Percentiles rank a stretch among this genome's conserved stretches.
Conservation (phyloP, 805 yeast species). For the Myxozyma neglecta region DNA sequence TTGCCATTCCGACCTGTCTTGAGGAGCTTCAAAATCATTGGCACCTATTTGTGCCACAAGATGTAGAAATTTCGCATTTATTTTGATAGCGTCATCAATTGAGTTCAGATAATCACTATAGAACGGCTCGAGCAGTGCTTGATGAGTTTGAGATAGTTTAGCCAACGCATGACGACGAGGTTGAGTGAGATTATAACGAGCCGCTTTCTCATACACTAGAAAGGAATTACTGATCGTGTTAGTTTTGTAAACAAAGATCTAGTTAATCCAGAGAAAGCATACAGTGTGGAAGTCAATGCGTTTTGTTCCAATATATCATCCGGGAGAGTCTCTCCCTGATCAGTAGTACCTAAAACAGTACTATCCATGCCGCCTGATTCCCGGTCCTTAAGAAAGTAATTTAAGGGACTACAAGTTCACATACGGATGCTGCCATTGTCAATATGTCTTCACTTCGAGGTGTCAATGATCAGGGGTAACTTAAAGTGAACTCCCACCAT, state of each 20-base stretch:
- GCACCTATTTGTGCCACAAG: constrained; percentile 32
- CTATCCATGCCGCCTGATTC: neutral
- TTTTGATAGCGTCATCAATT: constrained; percentile 25
- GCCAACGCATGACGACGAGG: constrained; percentile 7
- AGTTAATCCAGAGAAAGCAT: neutral
- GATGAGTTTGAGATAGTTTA: constrained; percentile 8
- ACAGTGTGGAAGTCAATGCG: constrained; percentile 25
- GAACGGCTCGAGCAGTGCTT: constrained; percentile 5
- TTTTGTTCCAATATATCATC: constrained; percentile 14
- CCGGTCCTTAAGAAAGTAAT: neutral
- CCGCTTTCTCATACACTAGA: constrained; percentile 22
- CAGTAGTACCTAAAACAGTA: neutral
- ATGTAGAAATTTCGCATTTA: constrained; percentile 32
- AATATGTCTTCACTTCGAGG: neutral
- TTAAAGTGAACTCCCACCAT: constrained; percentile 5
- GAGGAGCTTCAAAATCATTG: constrained; percentile 33
- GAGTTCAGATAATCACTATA: constrained; percentile 17
- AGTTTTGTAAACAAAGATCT: neutral
- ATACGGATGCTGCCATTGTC: neutral
- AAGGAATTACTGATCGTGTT: constrained; percentile 12
- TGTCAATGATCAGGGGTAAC: constrained; percentile 6
- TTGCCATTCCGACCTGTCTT: constrained; percentile 27
- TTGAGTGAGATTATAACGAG: constrained; percentile 13
- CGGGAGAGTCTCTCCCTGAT: neutral
- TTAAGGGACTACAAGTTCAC: too few relatives aligned